phyloP scores from a whole-genome alignment of 129 eudicot species.

The Rutidosis leptorrhynchoides region DNA sequence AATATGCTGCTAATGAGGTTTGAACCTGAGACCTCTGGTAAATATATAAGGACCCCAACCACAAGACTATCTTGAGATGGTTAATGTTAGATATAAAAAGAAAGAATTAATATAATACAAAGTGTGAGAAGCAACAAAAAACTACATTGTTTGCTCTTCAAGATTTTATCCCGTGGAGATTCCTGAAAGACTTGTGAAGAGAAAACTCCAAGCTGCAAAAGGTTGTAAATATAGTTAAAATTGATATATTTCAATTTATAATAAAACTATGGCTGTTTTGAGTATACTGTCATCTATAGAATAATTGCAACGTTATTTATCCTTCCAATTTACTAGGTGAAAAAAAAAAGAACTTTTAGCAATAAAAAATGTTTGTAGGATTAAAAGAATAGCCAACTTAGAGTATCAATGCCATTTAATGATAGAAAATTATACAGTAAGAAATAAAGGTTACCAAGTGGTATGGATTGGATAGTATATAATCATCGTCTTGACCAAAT shows the following conservation, averaged over 20 bases:
- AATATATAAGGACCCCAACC: no score
- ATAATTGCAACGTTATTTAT: neutral
- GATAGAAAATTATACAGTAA: conserved; percentile 19
- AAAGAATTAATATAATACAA: conserved; percentile 15
- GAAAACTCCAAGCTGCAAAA: conserved; percentile 87
- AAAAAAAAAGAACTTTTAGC: neutral
- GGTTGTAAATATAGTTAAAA: conserved; percentile 12
- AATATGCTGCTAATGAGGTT: no score
- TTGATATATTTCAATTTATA: neutral
- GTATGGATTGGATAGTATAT: conserved; percentile 81
- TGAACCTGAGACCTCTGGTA: no score
- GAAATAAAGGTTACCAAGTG: conserved; percentile 66
- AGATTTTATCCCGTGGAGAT: conserved; percentile 83
- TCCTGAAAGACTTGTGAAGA: conserved; percentile 98
- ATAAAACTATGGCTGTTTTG: neutral
- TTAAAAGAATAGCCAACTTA: neutral
- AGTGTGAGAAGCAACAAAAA: conserved; percentile 10
- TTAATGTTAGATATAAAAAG: no score
- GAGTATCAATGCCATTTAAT: conserved; percentile 10
- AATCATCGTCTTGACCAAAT: conserved; percentile 82
- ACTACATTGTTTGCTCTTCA: conserved; percentile 82
- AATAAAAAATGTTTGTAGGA: neutral
- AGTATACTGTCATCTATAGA: neutral
- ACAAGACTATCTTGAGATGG: no score
- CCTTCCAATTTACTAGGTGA: neutral